phyloP scores from a whole-genome alignment of 2,329 filamentous ascomycete species.

The Diplodia intermedia region DNA sequence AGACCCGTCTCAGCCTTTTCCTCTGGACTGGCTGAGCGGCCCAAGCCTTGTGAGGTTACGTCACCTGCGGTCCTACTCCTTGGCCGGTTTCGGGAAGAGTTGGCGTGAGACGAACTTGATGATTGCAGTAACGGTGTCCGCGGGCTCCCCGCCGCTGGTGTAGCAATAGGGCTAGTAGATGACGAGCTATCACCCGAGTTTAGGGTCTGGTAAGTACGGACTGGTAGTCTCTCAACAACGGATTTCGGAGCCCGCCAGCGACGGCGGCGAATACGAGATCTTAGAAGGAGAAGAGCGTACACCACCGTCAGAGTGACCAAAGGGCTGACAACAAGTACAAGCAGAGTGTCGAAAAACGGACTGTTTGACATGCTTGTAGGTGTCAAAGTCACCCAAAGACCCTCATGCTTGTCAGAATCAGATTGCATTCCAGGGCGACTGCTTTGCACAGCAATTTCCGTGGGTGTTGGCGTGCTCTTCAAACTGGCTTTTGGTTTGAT shows the following conservation, averaged over 20 bases:
- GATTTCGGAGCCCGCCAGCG: slow-evolving; percentile 98
- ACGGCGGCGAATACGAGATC: slow-evolving; percentile 85
- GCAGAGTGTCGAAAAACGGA: slow-evolving; percentile 92
- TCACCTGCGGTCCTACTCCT: slow-evolving; percentile 71
- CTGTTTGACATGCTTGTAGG: slow-evolving; percentile 86
- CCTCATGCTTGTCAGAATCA: slow-evolving; percentile 65
- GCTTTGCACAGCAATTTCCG: not conserved
- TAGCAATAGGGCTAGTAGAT: slow-evolving; percentile 65
- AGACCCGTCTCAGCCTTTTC: slow-evolving; percentile 61
- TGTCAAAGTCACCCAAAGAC: slow-evolving; percentile 95
- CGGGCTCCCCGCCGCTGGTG: slow-evolving; percentile 69
- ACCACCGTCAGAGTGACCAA: slow-evolving; percentile 91
- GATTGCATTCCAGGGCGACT: not conserved
- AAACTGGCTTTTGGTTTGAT: slow-evolving; percentile 32
- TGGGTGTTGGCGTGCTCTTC: slow-evolving; percentile 35
- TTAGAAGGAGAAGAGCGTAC: slow-evolving; percentile 84
- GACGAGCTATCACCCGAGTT: slow-evolving; percentile 65
- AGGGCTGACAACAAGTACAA: slow-evolving; percentile 96
- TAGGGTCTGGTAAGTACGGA: slow-evolving; percentile 93
- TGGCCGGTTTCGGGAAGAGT: slow-evolving; percentile 60
- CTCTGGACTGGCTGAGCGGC: slow-evolving; percentile 47
- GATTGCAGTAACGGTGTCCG: slow-evolving; percentile 79
- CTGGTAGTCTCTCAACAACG: slow-evolving; percentile 90
- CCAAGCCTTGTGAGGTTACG: slow-evolving; percentile 48
- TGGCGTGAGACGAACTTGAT: slow-evolving; percentile 36